phyloP scores from a whole-genome alignment of 306 rosid species.

The Ormosia emarginata region DNA sequence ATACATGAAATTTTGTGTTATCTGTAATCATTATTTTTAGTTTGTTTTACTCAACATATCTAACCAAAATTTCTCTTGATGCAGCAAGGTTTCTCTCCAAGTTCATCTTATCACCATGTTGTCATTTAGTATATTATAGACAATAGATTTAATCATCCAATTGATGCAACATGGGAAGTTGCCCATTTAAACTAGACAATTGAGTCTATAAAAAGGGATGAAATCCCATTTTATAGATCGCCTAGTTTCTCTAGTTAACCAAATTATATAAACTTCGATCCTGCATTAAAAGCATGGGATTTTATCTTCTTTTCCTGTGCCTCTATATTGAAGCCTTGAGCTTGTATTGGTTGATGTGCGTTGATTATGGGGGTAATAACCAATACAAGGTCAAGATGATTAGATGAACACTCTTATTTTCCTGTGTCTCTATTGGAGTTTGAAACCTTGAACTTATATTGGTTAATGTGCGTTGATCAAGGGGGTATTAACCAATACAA shows the following conservation, averaged over 20 bases:
- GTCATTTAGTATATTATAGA: not conserved
- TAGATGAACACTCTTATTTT: not conserved
- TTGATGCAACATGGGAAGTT: not conserved
- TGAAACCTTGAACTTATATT: not conserved
- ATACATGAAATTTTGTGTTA: not conserved
- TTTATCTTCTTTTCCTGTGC: not conserved
- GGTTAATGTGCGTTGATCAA: conserved; percentile 20
- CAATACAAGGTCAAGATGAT: not conserved
- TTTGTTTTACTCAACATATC: not conserved
- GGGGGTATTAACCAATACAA: conserved; percentile 30
- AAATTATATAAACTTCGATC: not conserved
- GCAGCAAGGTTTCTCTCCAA: not conserved
- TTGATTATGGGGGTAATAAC: conserved; percentile 36
- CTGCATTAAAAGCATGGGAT: not conserved
- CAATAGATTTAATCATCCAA: not conserved
- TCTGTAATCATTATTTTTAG: not conserved
- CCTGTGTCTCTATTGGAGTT: not conserved
- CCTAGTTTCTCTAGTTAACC: not conserved
- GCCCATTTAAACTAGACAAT: not conserved
- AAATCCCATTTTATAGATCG: not conserved
- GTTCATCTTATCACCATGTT: not conserved
- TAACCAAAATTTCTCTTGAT: conserved; percentile 9
- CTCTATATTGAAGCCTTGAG: not conserved
- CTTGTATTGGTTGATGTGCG: conserved; percentile 30
- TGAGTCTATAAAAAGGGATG: not conserved